Conservation (phyloP, 2,329 filamentous ascomycete species). For the Leptographium lundbergii region DNA sequence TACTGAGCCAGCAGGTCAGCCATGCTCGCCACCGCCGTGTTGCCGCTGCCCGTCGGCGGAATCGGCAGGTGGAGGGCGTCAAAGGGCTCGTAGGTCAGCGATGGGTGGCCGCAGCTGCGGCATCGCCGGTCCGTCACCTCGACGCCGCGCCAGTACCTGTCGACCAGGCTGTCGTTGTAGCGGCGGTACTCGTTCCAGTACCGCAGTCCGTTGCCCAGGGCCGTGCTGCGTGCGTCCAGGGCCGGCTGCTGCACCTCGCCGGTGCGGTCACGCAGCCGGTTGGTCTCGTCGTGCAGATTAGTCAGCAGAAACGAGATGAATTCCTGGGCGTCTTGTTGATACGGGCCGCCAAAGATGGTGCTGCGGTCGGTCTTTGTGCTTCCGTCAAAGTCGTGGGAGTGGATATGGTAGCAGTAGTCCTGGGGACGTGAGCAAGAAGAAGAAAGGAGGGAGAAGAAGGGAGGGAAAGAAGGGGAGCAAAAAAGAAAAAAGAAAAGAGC, state of each 20-base stretch:
- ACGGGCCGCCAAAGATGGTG: slow-evolving; percentile 52
- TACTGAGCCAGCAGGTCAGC: slow-evolving; percentile 59
- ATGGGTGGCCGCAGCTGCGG: slow-evolving; percentile 39
- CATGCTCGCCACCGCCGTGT: slow-evolving; percentile 20
- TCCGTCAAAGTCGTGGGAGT: slow-evolving; percentile 22
- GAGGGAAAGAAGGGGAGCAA: neutral
- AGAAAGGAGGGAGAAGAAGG: neutral
- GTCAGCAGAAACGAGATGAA: slow-evolving; percentile 75
- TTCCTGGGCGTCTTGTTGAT: slow-evolving; percentile 86
- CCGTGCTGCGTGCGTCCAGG: slow-evolving; percentile 15
- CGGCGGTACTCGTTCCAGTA: slow-evolving; percentile 65
- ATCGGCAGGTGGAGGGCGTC: slow-evolving; percentile 42
- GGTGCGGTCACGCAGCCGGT: slow-evolving; percentile 36
- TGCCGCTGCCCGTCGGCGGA: slow-evolving; percentile 9
- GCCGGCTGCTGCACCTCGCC: slow-evolving; percentile 13
- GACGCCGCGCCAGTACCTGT: slow-evolving; percentile 67
- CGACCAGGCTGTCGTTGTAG: slow-evolving; percentile 62
- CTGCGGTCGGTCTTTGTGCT: slow-evolving; percentile 18
- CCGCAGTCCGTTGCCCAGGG: slow-evolving; percentile 47
- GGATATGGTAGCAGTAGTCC: slow-evolving; percentile 53
- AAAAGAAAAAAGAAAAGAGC: neutral
- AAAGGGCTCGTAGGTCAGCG: slow-evolving; percentile 29
- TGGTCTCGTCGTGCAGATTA: slow-evolving; percentile 77
- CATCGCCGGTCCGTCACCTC: slow-evolving; percentile 62
- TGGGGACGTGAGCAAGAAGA: slow-evolving; percentile 17